Base-by-base conservation (phyloP, 2,329 filamentous ascomycete species). In the Akanthomyces dipterigenus region DNA sequence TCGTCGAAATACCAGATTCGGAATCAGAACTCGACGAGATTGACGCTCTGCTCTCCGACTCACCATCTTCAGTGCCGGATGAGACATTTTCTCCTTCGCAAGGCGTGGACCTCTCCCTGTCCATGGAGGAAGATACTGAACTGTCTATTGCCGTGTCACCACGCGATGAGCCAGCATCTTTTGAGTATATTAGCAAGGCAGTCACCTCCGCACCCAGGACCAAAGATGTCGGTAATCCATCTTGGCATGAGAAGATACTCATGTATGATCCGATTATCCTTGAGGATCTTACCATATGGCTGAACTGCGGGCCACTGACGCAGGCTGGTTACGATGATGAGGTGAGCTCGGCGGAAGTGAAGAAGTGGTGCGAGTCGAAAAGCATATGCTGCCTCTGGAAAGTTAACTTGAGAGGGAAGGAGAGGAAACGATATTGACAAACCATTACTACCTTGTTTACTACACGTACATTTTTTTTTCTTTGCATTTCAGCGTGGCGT, bases 241-340 rank as follows among this genome's bases (percentile, higher is more conserved):
- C 85, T 2, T 98, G 93, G 90, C 82, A 96, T 67, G 91, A 98
- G 74, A 96, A 92, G 75, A 97, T 99, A 51, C 78, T 98, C 6
- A 84, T 98, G 71, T 98, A 96, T 71, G 93, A 98, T 68, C 91
- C 93, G 0, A 88, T 99, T 48, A 81, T 95, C 1, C 75, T 97
- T 0, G 93, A 98, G 73, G 92, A 97, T 65, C 77, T 99, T 16
- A 83, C 93, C 0, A 75, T 78, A 0, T 98, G 92, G 89, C 75
- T 98, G 18, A 97, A 96, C 67, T 81, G 81, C 3, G 88, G 88
- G 14, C 84, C 85, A 26, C 74, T 93, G 49, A 80, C 80, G 14
- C 77, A 78, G 3, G 81, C 85, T 0, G 85, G 85, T 0, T 88
- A 84, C 67, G 87, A 90, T 65, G 81, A 80, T 9, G 86, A 90